phyloP scores from a whole-genome alignment of 2,329 filamentous ascomycete genomes.

The Geosmithia flava region DNA sequence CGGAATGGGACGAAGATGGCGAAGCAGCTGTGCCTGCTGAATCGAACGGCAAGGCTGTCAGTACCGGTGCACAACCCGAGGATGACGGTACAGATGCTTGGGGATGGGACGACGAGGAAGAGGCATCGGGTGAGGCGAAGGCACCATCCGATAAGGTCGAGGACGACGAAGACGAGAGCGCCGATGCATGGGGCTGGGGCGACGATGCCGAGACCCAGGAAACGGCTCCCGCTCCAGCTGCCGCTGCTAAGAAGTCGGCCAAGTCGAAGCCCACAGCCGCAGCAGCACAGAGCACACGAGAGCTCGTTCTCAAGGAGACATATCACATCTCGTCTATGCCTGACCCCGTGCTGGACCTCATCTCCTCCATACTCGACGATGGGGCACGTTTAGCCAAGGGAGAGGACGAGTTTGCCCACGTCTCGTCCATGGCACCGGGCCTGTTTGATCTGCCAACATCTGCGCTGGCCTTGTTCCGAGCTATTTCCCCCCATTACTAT shows the following conservation, averaged over 20 bases:
- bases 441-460: slow-evolving; percentile 63
- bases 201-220: slow-evolving; percentile 40
- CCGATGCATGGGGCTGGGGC: slow-evolving; percentile 79
- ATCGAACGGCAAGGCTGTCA: slow-evolving; percentile 6
- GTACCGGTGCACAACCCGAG: slow-evolving; percentile 9
- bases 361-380: slow-evolving; percentile 48
- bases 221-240: slow-evolving; percentile 7
- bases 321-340: slow-evolving; percentile 87
- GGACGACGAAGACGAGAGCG: slow-evolving; percentile 32
- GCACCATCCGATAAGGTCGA: slow-evolving; percentile 6
- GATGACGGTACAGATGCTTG: slow-evolving; percentile 54
- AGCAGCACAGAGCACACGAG: slow-evolving; percentile 28
- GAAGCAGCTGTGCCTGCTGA: slow-evolving; percentile 7
- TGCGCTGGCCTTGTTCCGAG: slow-evolving; percentile 66
- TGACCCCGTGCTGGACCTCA: slow-evolving; percentile 58
- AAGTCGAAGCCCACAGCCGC: slow-evolving; percentile 7
- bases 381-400: slow-evolving; percentile 45
- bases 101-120: slow-evolving; percentile 55
- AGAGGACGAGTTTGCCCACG: slow-evolving; percentile 38
- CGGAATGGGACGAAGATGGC: slow-evolving; percentile 61
- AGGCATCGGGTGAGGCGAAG: slow-evolving; percentile 9
- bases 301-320: slow-evolving; percentile 70
- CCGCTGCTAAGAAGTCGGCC: slow-evolving; percentile 4
- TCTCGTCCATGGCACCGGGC: slow-evolving; percentile 55
- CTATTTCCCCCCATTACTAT: slow-evolving; percentile 66